Evolutionary conservation across 306 rosid species (phyloP).

Genomic region (Lathyrus tuberosus): DNA sequence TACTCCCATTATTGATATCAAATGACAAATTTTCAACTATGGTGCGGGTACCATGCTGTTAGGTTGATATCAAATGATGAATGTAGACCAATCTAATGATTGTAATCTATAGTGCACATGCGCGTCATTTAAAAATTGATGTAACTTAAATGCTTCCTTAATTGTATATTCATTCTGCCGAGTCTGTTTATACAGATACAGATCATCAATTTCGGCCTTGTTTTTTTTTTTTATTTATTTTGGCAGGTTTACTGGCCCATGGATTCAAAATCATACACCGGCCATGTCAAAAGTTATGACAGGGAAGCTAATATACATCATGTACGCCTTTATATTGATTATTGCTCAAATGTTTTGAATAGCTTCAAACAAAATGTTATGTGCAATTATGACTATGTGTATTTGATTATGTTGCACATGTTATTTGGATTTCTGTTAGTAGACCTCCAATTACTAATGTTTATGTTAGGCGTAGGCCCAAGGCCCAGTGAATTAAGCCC

Average conservation of each 20-base stretch:
- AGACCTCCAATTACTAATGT: too few relatives aligned
- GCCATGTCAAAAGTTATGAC: constrained; percentile 61
- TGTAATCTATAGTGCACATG: not conserved
- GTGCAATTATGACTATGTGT: constrained; percentile 19
- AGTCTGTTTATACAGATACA: constrained; percentile 34
- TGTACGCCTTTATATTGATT: constrained; percentile 50
- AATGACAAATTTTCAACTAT: not conserved
- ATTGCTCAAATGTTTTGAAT: constrained; percentile 22
- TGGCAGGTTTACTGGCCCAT: constrained; percentile 98
- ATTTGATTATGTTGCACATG: constrained; percentile 19
- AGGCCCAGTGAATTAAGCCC: too few relatives aligned
- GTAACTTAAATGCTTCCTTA: not conserved
- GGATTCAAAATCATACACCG: constrained; percentile 77
- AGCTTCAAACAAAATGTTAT: not conserved
- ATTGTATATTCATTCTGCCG: constrained; percentile 13
- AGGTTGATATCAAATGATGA: not conserved
- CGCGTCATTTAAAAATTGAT: not conserved
- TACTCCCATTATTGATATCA: constrained; percentile 2
- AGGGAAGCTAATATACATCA: constrained; percentile 66
- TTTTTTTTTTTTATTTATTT: too few relatives aligned
- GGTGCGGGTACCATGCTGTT: not conserved
- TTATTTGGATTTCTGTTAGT: constrained; percentile 34
- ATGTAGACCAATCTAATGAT: not conserved
- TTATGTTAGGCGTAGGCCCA: too few relatives aligned
- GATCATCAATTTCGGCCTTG: constrained; percentile 22